These are phyloP conservation scores for Heterobasidion annosum DNA, from an alignment of 1,284 basidiomycete species.

Conservation along the genomic window DNA sequence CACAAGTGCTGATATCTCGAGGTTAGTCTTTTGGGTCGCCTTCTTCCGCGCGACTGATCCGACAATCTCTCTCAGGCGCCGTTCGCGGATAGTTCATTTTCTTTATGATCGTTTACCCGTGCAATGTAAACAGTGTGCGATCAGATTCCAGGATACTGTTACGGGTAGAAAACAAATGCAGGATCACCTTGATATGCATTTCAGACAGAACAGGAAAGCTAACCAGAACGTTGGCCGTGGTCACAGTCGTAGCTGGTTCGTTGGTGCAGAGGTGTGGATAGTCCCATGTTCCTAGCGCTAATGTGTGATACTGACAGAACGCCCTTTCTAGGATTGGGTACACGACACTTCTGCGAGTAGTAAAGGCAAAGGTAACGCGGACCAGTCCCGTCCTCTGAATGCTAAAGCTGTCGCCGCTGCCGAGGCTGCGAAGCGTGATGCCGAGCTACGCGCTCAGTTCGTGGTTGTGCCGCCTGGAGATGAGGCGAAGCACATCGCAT, in stretches of 20 bases:
- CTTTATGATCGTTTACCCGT: conserved; percentile 70
- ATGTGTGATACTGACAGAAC: conserved; percentile 3
- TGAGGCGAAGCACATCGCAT: conserved; percentile 73
- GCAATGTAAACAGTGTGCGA: conserved; percentile 92
- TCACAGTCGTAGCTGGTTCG: conserved; percentile 89
- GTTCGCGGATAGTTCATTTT: conserved; percentile 51
- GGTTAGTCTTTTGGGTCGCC: conserved; percentile 32
- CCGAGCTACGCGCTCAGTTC: conserved; percentile 68
- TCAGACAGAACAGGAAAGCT: conserved; percentile 87
- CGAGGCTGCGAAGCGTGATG: conserved; percentile 64
- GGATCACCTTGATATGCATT: conserved; percentile 95
- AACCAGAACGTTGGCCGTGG: conserved; percentile 81
- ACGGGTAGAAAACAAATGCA: conserved; percentile 75
- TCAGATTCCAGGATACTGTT: conserved; percentile 72
- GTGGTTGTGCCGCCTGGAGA: conserved; percentile 85
- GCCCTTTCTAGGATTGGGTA: conserved; percentile 69
- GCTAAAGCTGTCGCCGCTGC: conserved; percentile 52
- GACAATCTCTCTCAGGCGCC: conserved; percentile 36
- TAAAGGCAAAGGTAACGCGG: conserved; percentile 59
- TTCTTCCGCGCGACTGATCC: background rate
- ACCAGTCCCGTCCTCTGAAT: conserved; percentile 38
- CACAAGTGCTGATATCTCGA: conserved; percentile 63
- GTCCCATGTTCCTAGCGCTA: no score
- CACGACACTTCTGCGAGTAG: conserved; percentile 48
- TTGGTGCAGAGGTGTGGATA: conserved; percentile 66